These are phyloP conservation scores for Phytophthora crassamura DNA, from an alignment of 352 stramenopile species.

Conservation along the genomic window DNA sequence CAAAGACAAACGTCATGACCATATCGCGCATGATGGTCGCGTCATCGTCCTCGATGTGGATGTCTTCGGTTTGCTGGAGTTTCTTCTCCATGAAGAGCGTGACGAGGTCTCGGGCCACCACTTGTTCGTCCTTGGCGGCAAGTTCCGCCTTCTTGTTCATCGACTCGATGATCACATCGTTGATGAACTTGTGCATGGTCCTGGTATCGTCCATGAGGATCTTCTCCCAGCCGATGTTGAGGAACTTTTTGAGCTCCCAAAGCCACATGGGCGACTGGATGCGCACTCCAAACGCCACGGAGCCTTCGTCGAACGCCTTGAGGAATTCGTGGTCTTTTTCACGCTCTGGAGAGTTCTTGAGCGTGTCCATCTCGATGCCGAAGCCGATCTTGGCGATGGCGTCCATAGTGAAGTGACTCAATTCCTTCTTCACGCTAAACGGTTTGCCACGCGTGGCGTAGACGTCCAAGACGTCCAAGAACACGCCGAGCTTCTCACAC, in stretches of 20 bases:
- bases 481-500: constrained; percentile 20
- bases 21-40: constrained; percentile 60
- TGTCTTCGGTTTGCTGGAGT: constrained; percentile 21
- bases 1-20: constrained; percentile 72
- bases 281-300: constrained; percentile 32
- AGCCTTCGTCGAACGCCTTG: constrained; percentile 40
- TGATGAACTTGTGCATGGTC: constrained; percentile 47
- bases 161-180: constrained; percentile 48
- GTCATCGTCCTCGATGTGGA: constrained; percentile 25
- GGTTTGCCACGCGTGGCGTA: constrained; percentile 8
- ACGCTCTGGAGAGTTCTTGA: constrained; percentile 23
- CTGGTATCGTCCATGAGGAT: constrained; percentile 38
- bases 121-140: constrained; percentile 43
- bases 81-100: constrained; percentile 43
- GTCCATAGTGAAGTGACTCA: constrained; percentile 61
- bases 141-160: constrained; percentile 48
- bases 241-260: constrained; percentile 36
- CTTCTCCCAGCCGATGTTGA: constrained; percentile 44
- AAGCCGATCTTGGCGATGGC: constrained; percentile 62
- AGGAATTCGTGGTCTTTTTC: constrained; percentile 48
- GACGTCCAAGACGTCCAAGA: constrained; percentile 25
- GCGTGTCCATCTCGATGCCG: constrained; percentile 42
- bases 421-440: constrained; percentile 45
- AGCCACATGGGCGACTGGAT: constrained; percentile 34
- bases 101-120: constrained; percentile 47